Evolutionary conservation across 306 rosid genomes (phyloP), one percentile per base, ranked within the genome.

Genomic region (Aeschynomene evenia): DNA sequence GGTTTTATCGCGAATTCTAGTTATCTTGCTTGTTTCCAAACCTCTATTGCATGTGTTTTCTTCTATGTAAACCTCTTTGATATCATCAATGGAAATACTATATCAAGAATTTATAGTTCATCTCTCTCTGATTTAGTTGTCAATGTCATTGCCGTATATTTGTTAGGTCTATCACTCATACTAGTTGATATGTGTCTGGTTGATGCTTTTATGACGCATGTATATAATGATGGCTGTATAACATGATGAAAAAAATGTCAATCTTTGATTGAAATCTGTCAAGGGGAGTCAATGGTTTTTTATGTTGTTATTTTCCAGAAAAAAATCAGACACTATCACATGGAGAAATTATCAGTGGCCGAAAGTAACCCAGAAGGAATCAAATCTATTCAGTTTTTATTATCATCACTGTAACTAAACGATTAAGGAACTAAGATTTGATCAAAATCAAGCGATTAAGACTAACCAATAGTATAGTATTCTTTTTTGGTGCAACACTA

Each of bases 1-100:
- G 74, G 57, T 54, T 43, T 74, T 49, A 40, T 65, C 29, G 15
- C 55, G 33, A 14, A 21, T 53, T 23, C 10, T 69, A 54, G 16
- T 55, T 6, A 51, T 64, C 51, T 66, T n/a, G 36, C 58, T 12
- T 40, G 61, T 68, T 55, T 34, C 45, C 7, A 49, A 14, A 24
- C 16, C 65, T 31, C 39, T 22, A 28, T 18, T 68, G 64, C 55
- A 11, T 42, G 21, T 19, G 29, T 15, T 49, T 62, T 39, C 50
- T 40, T 43, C 26, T 53, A 23, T 22, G 70, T 52, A 36, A 69
- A 40, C 22, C 43, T 67, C 15, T 52, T 53, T 36, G 37, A 73
- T 77, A 56, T 55, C 21, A 56, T 55, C 21, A 19, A 16, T 42
- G 26, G 4, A 45, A n/a, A 75, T 55, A 26, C 19, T 18, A 40